Evolutionary conservation across 352 stramenopile species (phyloP).

Genomic region (Globisporangium orthogonon): DNA sequence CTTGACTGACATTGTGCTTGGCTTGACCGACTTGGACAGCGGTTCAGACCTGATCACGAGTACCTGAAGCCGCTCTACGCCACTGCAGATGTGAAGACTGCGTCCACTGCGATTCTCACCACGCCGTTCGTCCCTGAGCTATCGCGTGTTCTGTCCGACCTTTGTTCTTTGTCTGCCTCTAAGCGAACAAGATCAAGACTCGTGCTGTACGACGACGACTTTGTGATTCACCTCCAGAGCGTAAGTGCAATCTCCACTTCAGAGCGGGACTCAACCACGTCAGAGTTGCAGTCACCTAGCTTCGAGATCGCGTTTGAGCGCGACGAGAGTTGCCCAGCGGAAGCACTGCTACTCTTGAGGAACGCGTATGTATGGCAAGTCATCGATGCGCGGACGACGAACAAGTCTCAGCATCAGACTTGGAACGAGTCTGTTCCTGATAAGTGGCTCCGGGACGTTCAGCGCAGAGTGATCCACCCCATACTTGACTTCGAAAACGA

Average conservation of each 20-base stretch:
- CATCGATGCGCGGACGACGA: conserved; percentile 1
- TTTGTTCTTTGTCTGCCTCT: background rate
- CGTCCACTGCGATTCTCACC: conserved; percentile 18
- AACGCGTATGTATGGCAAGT: conserved; percentile 40
- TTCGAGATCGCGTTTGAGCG: conserved; percentile 28
- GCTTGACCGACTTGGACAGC: conserved; percentile 12
- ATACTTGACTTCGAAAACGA: conserved; percentile 26
- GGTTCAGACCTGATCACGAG: conserved; percentile 39
- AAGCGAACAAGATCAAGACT: conserved; percentile 12
- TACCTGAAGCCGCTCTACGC: conserved; percentile 50
- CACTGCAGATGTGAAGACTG: conserved; percentile 20
- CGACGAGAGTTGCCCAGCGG: conserved; percentile 27
- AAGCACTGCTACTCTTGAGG: conserved; percentile 20
- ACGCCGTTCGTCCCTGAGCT: conserved; percentile 25
- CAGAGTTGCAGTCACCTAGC: background rate
- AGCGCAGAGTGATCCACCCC: conserved; percentile 45
- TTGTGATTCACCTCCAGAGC: conserved; percentile 33
- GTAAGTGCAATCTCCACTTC: background rate
- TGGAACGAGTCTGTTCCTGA: conserved; percentile 10
- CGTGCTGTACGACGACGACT: conserved; percentile 24
- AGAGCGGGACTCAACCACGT: background rate
- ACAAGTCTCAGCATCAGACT: background rate
- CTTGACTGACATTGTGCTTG: background rate
- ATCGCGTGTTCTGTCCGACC: conserved; percentile 3
- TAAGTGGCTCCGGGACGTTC: conserved; percentile 48